Base-by-base conservation (phyloP, 2,329 filamentous ascomycete species). In the Fusarium ambrosium region DNA sequence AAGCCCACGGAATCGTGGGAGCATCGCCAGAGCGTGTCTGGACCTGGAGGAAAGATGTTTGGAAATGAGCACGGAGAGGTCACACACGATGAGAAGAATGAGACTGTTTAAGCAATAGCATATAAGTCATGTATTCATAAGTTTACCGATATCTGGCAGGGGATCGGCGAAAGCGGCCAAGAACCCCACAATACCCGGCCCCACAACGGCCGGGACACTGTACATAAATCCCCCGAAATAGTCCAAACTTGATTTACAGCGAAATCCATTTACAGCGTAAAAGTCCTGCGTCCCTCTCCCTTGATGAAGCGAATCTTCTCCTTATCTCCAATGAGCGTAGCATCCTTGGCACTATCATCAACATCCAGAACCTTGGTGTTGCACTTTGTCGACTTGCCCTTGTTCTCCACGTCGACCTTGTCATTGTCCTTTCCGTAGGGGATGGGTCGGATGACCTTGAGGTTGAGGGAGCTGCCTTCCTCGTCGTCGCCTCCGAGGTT, bases 331-430 rank as follows among this genome's bases (percentile, higher is more conserved):
- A 81, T 78, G 32, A 85, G 78, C 5, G 84, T 86, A 18, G 85
- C 85, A 80, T 87, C 85, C 73, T 83, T 85, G 24, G 84, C 83
- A 39, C 83, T 85, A 77, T 87, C 86, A 65, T 87, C 86, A 14
- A 87, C 84, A 69, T 87, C 85, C 34, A 86, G 68, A 6, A 80
- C 82, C 66, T 79, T 80, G 27, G 78, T 80, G 62, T 76, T 81
- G 60, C 80, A 78, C 48, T 32, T 29, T n/a, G 48, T 14, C 18
- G 78, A 76, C 4, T 74, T 68, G 6, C 78, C 73, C 18, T 73
- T 71, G n/a, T 67, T 66, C 18, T 77, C 77, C 7, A 73, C 64
- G 4, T 79, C 76, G 10, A 77, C 72, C 9, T 70, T 70, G 7
- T 79, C 69, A 5, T 77, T 36, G 55, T 75, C 64, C 63, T 80